Evolutionary conservation across 2,329 filamentous ascomycete genomes (phyloP), one percentile per base, ranked within the genome.

Genomic region (Cladobotryum protrusum): DNA sequence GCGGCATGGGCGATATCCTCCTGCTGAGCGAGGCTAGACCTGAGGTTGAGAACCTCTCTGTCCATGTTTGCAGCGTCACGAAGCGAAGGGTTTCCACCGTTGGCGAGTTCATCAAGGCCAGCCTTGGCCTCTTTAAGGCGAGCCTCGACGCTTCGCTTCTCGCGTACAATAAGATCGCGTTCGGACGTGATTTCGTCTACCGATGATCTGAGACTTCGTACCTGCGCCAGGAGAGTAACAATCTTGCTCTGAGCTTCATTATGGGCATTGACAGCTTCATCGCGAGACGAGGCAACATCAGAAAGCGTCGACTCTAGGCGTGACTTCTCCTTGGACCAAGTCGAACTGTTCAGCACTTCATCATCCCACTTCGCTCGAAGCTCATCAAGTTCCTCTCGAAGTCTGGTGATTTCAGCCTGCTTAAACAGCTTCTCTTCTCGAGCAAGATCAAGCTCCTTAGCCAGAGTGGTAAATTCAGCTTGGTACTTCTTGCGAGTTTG

Each of bases 401-500:
- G 78, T 41, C 89, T 84, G 14, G 86, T 81, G 56, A 92, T 95
- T 68, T 96, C 91, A 34, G 87, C 82, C 59, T 93, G 89, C 79
- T 78, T 92, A 78, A 73, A 96, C 71, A 75, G 87, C 77, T 76
- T 83, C 69, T 95, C 92, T 65, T 97, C 91, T 34, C 93, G 86
- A 59, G 95, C 91, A 54, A 95, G 80, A 64, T 97, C 92, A 20
- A 99, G 82, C 69, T 99, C 93, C 60, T 91, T 90, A 47, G 87
- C 93, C 44, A 97, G 75, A 4, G 87, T 87, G 14, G 89, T 86
- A 64, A 96, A 89, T 67, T 99, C 92, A 39, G 85, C 81, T 66
- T 97, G 93, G 66, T 97, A 99, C 75, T 97, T 99, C 76, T 92
- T 93, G 62, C 92, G 83, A 40, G 92, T 96, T 69, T 97, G 92